These are phyloP conservation scores for Neltuma alba DNA, from an alignment of 306 rosid species.

Conservation along the genomic window DNA sequence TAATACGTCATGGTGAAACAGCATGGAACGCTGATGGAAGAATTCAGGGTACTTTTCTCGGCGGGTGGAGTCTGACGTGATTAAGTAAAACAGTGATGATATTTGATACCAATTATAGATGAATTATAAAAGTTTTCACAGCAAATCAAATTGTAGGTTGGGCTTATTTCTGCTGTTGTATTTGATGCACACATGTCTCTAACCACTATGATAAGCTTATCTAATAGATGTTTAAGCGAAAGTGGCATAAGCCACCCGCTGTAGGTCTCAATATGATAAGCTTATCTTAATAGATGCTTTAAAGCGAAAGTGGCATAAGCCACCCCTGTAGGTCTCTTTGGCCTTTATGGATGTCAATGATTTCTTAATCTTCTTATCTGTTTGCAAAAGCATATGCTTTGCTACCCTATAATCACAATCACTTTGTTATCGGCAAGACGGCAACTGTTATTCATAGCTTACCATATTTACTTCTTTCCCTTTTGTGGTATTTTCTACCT, in stretches of 20 bases:
- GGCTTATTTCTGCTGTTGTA: background rate
- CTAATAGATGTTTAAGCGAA: background rate
- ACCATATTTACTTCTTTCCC: constrained; percentile 15
- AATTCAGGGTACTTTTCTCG: constrained; percentile 67
- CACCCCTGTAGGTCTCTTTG: background rate
- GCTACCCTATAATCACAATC: background rate
- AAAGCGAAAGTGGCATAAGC: too few relatives aligned
- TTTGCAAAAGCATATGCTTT: background rate
- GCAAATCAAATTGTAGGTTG: background rate
- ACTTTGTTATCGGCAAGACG: background rate
- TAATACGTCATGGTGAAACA: constrained; percentile 92
- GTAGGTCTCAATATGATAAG: too few relatives aligned
- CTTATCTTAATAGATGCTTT: too few relatives aligned
- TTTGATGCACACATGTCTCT: background rate
- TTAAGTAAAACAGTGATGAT: background rate
- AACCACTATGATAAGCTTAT: background rate
- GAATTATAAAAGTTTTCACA: background rate
- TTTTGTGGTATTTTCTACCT: background rate
- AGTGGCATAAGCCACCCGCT: constrained; percentile 5
- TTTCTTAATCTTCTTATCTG: background rate
- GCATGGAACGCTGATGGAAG: constrained; percentile 79
- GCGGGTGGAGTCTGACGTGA: background rate
- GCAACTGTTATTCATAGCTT: background rate
- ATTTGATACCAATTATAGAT: background rate
- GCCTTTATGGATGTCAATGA: background rate